Evolutionary conservation across 257 asterid species (phyloP), one percentile per base, ranked within the genome.

Genomic region (Leptodermis oblonga): DNA sequence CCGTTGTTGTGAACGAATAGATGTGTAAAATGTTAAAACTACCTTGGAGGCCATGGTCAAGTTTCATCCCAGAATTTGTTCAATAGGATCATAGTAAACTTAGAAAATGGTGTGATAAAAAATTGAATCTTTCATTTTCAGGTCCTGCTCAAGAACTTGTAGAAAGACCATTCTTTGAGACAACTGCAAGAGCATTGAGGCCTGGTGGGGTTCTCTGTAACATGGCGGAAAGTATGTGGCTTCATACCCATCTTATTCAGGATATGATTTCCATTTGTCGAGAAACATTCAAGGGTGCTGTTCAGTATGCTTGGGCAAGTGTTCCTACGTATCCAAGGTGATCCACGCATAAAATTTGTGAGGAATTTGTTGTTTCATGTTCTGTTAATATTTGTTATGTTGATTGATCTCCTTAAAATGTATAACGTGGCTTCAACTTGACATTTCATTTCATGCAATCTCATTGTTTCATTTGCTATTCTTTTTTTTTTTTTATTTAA

Each of bases 211-310:
- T 94, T 67, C 92, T 94, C 26, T 94, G 99, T 81, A 91, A 91
- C 77, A 94, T 94, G 99, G 96, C 97, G 8, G 99, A 94, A 75
- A 94, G 99, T 72, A 84, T 91, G 96, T 94, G 99, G 99, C 97
- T 94, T 71, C 99, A 94, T 66, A 86, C 97, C 17, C 99, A 94
- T 89, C 89, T 94, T 70, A 89, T 94, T 72, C 86, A 94, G 76
- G 96, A 94, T 74, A 87, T 91, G 94, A 42, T 94, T 68, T 82
- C 92, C 18, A 74, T 80, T 51, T 94, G 99, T 71, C 91, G 78
- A 34, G 87, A 89, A 67, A 83, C 82, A 72, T 94, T 94, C 78
- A 91, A 76, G 80, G 98, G 99, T 60, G 85, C 97, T 26, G 97
- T 91, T 67, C 88, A 80, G 67, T 94, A 94, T 77, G 99, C 99